Evolutionary conservation across 2,329 filamentous ascomycete genomes (phyloP).

Genomic region (Aspergillus thermomutatus): DNA sequence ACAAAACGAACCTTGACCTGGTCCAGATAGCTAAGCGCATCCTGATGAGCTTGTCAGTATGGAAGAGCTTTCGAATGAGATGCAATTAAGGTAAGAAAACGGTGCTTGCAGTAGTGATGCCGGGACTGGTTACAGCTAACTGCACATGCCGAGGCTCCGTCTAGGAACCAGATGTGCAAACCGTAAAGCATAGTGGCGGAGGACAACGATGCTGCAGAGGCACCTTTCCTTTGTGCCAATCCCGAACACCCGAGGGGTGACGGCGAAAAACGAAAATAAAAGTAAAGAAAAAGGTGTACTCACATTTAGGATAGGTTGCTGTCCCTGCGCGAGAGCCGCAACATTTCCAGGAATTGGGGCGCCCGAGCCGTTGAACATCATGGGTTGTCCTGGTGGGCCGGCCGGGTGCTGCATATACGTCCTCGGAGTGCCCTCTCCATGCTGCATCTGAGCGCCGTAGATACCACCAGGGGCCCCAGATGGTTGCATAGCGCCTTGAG

Average conservation of each 20-base stretch:
- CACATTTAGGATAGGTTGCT: constrained; percentile 75
- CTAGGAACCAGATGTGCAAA: too few species aligned
- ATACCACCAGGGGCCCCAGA: constrained; percentile 60
- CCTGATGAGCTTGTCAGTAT: constrained; percentile 39
- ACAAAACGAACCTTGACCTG: constrained; percentile 98
- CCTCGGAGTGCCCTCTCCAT: constrained; percentile 51
- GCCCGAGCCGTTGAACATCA: constrained; percentile 46
- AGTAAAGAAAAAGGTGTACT: constrained; percentile 27
- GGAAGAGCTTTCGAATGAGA: not conserved
- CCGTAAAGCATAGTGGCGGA: too few species aligned
- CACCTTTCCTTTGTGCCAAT: too few species aligned
- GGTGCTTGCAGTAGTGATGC: not conserved
- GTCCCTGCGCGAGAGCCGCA: constrained; percentile 66
- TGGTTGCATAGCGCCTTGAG: constrained; percentile 54
- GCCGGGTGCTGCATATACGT: constrained; percentile 61
- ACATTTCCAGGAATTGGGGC: constrained; percentile 49
- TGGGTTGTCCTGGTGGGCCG: constrained; percentile 52
- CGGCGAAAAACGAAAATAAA: not conserved
- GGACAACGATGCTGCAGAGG: too few species aligned
- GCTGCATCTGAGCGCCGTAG: constrained; percentile 68
- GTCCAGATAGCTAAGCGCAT: constrained; percentile 91
- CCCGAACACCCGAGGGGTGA: too few species aligned
- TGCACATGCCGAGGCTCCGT: too few species aligned
- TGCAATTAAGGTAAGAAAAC: constrained; percentile 1
- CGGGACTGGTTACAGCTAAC: too few species aligned